These are phyloP conservation scores for Lanmaoa rubissima DNA, from an alignment of 768 basidiomycete species.

Conservation along the genomic window DNA sequence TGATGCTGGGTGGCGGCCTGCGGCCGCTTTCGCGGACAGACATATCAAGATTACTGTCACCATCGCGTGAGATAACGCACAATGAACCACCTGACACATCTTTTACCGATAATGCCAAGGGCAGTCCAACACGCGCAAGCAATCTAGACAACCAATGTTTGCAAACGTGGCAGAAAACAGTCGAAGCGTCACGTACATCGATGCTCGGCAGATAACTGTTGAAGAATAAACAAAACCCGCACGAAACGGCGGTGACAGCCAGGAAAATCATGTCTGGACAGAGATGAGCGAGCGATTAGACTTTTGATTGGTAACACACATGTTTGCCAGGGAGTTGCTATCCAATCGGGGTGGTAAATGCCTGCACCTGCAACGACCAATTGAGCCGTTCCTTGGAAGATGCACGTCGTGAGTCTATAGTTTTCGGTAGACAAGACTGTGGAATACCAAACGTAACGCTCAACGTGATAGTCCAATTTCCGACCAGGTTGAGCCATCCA, in stretches of 20 bases:
- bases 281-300: not conserved
- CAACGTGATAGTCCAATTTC: constrained; percentile 66
- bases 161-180: not conserved
- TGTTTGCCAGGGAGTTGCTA: constrained; percentile 58
- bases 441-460: constrained; percentile 57
- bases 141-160: constrained; percentile 36
- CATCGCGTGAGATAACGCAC: constrained; percentile 13
- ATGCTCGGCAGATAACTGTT: constrained; percentile 49
- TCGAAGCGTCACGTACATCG: constrained; percentile 38
- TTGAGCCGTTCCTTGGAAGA: constrained; percentile 50
- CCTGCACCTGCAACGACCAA: constrained; percentile 56
- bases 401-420: not conserved
- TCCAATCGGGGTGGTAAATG: constrained; percentile 59
- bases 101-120: constrained; percentile 49
- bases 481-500: constrained; percentile 67
- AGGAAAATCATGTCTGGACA: constrained; percentile 53
- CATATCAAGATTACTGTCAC: constrained; percentile 53
- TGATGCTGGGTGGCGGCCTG: constrained; percentile 50
- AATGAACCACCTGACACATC: not conserved
- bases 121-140: constrained; percentile 64
- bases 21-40: constrained; percentile 55
- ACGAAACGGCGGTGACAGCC: constrained; percentile 47
- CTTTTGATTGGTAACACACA: constrained; percentile 34
- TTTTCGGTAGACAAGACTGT: not conserved
- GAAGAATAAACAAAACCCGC: constrained; percentile 53